phyloP scores from a whole-genome alignment of 352 stramenopile genomes.

The Globisporangium heterothallicum region DNA sequence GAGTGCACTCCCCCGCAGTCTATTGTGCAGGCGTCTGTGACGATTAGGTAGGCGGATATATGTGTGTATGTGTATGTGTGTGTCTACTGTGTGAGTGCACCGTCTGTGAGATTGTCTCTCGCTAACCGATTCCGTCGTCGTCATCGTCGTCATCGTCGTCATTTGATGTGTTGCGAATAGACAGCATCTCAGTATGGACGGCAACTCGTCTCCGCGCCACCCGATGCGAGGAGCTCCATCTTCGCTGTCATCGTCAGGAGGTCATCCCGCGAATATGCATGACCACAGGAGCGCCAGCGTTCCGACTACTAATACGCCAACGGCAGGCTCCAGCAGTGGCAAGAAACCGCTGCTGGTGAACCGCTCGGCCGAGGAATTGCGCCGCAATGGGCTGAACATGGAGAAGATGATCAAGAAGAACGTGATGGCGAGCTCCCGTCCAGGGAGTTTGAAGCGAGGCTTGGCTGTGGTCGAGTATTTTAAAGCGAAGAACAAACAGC shows the following conservation, averaged over 20 bases:
- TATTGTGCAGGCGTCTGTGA: neutral
- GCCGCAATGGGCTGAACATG: conserved; percentile 70
- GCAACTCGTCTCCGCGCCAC: conserved; percentile 11
- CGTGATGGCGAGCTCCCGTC: conserved; percentile 41
- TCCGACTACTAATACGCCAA: neutral
- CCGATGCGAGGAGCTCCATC: neutral
- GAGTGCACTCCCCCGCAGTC: neutral
- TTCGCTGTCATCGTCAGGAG: too few relatives aligned
- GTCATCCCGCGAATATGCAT: neutral
- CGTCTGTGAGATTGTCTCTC: too few relatives aligned
- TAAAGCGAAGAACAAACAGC: conserved; percentile 56
- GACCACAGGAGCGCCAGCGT: conserved; percentile 6
- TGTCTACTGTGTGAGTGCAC: neutral
- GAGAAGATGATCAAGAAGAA: conserved; percentile 88
- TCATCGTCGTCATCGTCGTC: too few relatives aligned
- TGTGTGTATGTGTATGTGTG: neutral
- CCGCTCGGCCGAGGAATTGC: conserved; percentile 37
- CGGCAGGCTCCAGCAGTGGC: conserved; percentile 1
- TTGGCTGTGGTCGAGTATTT: conserved; percentile 71
- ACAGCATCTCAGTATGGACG: conserved; percentile 8
- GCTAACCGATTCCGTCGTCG: too few relatives aligned
- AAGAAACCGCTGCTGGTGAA: conserved; percentile 18
- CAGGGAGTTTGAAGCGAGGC: conserved; percentile 54
- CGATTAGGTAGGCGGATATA: too few relatives aligned
- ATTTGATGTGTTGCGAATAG: too few relatives aligned